Evolutionary conservation across 345 rosid species (phyloP).

Genomic region (Melaleuca alternifolia): DNA sequence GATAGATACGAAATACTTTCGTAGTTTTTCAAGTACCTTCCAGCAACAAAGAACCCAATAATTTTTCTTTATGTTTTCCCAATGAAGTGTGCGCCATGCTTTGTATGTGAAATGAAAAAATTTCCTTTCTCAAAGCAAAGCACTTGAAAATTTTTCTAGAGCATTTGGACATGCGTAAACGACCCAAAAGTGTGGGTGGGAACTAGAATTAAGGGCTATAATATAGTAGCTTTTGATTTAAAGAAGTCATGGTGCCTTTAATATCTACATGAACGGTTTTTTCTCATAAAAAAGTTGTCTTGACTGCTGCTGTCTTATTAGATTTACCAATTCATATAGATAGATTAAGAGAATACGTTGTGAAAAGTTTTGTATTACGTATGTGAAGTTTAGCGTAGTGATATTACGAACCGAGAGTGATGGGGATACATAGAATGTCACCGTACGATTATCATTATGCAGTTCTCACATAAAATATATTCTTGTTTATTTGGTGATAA

Average conservation of each 20-base stretch:
- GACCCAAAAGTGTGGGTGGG: background rate
- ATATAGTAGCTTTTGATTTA: background rate
- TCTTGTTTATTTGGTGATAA: background rate
- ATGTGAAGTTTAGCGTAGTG: background rate
- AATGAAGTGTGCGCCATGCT: too few species aligned
- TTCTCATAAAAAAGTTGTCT: background rate
- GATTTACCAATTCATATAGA: background rate
- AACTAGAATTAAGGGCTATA: background rate
- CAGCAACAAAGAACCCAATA: background rate
- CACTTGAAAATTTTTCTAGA: background rate
- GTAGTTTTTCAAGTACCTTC: background rate
- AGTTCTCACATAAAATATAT: background rate
- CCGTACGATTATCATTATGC: background rate
- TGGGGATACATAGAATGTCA: background rate
- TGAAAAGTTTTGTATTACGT: too few species aligned
- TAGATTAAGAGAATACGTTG: background rate
- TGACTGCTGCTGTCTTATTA: background rate
- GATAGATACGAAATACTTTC: background rate
- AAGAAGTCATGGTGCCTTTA: background rate
- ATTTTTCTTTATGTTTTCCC: background rate
- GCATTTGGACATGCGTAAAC: background rate
- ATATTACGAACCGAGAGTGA: background rate
- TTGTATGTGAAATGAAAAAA: too few species aligned
- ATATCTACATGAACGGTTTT: background rate
- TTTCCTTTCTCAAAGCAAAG: background rate